Evolutionary conservation across 306 rosid genomes (phyloP), one percentile per base, ranked within the genome.

Genomic region (Ziziphus jujuba): DNA sequence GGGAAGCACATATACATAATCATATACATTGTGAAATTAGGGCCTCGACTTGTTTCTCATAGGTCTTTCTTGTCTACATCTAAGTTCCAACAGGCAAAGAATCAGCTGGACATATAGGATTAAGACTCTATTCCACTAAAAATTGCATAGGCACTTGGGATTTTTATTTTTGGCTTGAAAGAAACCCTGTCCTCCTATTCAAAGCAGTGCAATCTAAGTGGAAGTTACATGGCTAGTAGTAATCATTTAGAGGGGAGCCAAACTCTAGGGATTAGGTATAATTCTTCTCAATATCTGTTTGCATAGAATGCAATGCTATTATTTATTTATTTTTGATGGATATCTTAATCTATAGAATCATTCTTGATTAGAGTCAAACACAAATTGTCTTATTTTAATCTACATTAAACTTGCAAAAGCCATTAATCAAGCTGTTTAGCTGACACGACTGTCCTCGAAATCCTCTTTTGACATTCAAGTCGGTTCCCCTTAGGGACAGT

Each of bases 391-490:
- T 16, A 56, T 66, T 59, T 53, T 61, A 72, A 2, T 34, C 16
- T 15, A 8, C 36, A 63, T 48, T 66, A 38, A 52, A 7, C n/a
- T 45, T 38, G 71, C 33, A 62, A 82, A 82, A 77, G 77, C 91
- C 85, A 77, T 22, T 72, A 85, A 82, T 82, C 77, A 80, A 82
- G 85, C 78, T 48, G 55, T n/a, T 63, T n/a, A n/a, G n/a, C n/a
- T n/a, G n/a, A n/a, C n/a, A n/a, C n/a, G n/a, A n/a, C n/a, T n/a
- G n/a, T n/a, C n/a, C n/a, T n/a, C n/a, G n/a, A n/a, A n/a, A n/a
- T n/a, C n/a, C n/a, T n/a, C n/a, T n/a, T n/a, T n/a, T n/a, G n/a
- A n/a, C n/a, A n/a, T n/a, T n/a, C n/a, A n/a, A n/a, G n/a, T n/a
- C n/a, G n/a, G n/a, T n/a, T n/a, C n/a, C n/a, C n/a, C n/a, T n/a